Base-by-base conservation (phyloP, 352 stramenopile species). In the Globisporangium solare region DNA sequence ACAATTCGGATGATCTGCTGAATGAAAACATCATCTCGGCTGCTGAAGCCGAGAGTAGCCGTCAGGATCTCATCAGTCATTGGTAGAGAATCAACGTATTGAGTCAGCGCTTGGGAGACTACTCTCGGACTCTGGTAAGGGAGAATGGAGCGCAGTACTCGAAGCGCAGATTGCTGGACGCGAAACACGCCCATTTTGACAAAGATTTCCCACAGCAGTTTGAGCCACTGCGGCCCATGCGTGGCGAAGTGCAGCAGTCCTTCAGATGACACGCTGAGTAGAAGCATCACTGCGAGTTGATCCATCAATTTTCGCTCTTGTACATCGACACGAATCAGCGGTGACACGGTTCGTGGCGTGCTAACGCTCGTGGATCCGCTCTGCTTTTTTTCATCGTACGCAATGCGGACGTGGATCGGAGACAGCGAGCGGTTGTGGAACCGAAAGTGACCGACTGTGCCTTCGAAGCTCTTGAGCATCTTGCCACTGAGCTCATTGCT, bases 331-430 rank as follows among this genome's bases (percentile, higher is more conserved):
- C 22, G 22, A 39, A 1, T 22, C 14, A 21, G 21, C n/a, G 32
- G 35, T n/a, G 21, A 8, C 5, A 43, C 24, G 7, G 27, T 52
- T 10, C 53, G 24, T 2, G 54, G 41, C 5, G 54, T 37, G 5
- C 27, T 35, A 18, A 46, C 31, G 46, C 27, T 43, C 7, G 1
- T 47, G 6, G n/a, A 32, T 2, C 20, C 17, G 15, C 37, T 58
- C 35, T 53, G 37, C 8, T 73, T 87, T 46, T 83, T 86, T 47
- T 90, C 76, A 51, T 98, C 92, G 42, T 70, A 97, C 17, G 97
- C 78, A 39, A 97, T 92, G 1, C 85, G 83, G 13, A 97, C 87
- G 58, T 98, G 92, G 55, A 97, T 98, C 5, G 91, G 86, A 13
- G 87, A 96, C 17, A 98, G 53, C 14, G 90, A 83, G 1, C 92